Evolutionary conservation across 106 monocot genomes (phyloP).

Genomic region (Apostasia ramifera): DNA sequence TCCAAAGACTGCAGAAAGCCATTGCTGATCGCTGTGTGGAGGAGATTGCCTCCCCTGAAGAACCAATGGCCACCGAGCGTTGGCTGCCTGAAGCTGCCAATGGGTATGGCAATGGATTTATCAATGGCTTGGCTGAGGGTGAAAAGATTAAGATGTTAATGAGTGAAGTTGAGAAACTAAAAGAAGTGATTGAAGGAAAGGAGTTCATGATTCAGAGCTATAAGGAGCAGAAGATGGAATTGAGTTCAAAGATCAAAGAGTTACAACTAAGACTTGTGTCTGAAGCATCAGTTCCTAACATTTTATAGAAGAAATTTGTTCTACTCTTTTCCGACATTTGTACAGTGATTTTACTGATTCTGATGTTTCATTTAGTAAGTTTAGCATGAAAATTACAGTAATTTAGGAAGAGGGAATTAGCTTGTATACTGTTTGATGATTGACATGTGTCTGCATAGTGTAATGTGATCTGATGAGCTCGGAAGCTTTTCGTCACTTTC

Average conservation of each 20-base stretch:
- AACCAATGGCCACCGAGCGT: not conserved
- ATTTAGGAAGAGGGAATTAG: no score
- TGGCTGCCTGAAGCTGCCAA: conserved; percentile 20
- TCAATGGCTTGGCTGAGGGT: conserved; percentile 4
- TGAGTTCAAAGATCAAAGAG: conserved; percentile 18
- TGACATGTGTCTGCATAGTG: no score
- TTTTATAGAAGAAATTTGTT: no score
- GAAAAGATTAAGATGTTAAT: conserved; percentile 19
- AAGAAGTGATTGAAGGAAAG: conserved; percentile 24
- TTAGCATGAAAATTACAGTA: no score
- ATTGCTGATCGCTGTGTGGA: conserved; percentile 16
- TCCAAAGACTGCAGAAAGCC: conserved; percentile 13
- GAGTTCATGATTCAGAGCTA: conserved; percentile 22
- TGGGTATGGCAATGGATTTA: conserved; percentile 19
- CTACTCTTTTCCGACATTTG: no score
- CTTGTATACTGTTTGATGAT: no score
- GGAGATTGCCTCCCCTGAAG: conserved; percentile 5
- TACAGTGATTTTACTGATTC: no score
- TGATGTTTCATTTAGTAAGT: no score
- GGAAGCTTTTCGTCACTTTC: no score
- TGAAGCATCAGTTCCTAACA: not conserved
- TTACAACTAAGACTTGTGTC: conserved; percentile 20
- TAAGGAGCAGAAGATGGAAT: conserved; percentile 22
- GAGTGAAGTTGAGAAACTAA: conserved; percentile 12
- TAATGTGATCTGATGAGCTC: no score